These are phyloP conservation scores for Pterocarpus santalinus DNA, from an alignment of 306 rosid species.

Conservation along the genomic window DNA sequence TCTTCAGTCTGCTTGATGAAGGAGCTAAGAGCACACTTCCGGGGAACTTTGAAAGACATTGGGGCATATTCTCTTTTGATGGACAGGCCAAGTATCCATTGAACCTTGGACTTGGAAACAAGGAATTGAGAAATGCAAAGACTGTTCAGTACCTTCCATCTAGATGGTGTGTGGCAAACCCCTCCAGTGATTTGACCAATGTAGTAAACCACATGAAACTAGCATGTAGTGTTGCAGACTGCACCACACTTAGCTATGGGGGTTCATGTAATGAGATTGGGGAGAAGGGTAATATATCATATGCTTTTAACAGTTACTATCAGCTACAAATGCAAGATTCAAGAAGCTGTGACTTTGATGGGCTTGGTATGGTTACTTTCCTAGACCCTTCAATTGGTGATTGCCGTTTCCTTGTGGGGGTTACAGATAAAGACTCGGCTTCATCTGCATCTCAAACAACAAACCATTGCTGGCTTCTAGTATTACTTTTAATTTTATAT, in stretches of 20 bases:
- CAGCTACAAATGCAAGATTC: constrained; percentile 87
- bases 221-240: constrained; percentile 90
- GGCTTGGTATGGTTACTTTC: constrained; percentile 87
- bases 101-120: constrained; percentile 81
- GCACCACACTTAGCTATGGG: constrained; percentile 90
- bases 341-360: constrained; percentile 85
- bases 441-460: constrained; percentile 56
- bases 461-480: constrained; percentile 44
- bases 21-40: constrained; percentile 91
- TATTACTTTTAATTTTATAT: constrained; percentile 56
- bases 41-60: constrained; percentile 94
- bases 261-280: constrained; percentile 95
- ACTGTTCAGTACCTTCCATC: constrained; percentile 87
- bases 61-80: constrained; percentile 95
- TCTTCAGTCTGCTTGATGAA: constrained; percentile 85
- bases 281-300: constrained; percentile 85
- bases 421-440: constrained; percentile 60
- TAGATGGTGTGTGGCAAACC: constrained; percentile 95
- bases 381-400: constrained; percentile 86
- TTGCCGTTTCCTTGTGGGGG: constrained; percentile 88
- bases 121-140: constrained; percentile 73
- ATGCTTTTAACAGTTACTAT: constrained; percentile 96
- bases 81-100: constrained; percentile 89
- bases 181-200: constrained; percentile 60
- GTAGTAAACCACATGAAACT: constrained; percentile 77